Conservation (phyloP, 805 yeast genomes). For the Ogataea philodendri region DNA sequence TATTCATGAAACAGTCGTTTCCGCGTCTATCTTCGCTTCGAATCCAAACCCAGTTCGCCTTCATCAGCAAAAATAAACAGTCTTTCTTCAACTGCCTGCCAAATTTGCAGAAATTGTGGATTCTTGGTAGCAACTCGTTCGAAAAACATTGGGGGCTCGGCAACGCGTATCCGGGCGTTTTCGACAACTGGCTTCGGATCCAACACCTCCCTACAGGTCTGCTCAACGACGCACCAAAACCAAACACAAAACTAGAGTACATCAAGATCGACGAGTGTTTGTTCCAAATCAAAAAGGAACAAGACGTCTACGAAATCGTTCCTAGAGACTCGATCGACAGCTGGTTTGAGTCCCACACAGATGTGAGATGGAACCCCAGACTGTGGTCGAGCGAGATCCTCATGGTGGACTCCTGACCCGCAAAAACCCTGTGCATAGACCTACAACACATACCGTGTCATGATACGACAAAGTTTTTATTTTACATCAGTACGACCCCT, state of each 20-base stretch:
- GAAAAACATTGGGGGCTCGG: conserved; percentile 57
- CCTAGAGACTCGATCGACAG: conserved; percentile 47
- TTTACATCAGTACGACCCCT: no score
- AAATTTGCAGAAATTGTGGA: conserved; percentile 38
- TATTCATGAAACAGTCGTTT: conserved; percentile 19
- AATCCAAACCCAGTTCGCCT: conserved; percentile 36
- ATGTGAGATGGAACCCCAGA: conserved; percentile 11
- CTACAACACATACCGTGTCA: no score
- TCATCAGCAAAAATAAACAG: conserved; percentile 31
- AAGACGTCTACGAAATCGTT: conserved; percentile 27
- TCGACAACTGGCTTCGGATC: conserved; percentile 56
- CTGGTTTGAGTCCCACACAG: conserved; percentile 41
- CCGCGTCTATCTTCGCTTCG: conserved; percentile 38
- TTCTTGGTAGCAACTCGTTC: conserved; percentile 50
- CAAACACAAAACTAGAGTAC: conserved; percentile 27
- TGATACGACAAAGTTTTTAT: no score
- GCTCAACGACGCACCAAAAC: conserved; percentile 18
- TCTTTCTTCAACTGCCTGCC: conserved; percentile 30
- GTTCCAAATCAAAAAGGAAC: conserved; percentile 37
- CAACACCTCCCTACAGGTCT: conserved; percentile 51
- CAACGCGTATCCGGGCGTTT: conserved; percentile 50
- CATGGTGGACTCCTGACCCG: no score
- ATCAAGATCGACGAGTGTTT: conserved; percentile 49
- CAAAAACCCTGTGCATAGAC: no score
- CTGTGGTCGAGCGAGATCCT: no score